Evolutionary conservation across 1,139 yeast genomes (phyloP), one percentile per base, ranked within the genome.

Genomic region (Pichia sp.): DNA sequence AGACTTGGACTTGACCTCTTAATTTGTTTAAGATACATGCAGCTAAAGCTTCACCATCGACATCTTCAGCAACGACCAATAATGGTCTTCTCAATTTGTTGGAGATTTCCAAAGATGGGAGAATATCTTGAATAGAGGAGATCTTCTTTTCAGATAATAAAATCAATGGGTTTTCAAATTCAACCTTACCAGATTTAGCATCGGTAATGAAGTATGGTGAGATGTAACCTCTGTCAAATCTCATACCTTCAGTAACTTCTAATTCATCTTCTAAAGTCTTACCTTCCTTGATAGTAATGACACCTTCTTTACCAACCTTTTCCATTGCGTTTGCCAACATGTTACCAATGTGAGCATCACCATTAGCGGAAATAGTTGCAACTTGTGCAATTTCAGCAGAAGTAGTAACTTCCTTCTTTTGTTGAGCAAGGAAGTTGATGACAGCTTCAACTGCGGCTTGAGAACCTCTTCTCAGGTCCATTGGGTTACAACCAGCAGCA

Each of bases 281-380:
- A 62, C 97, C 97, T 71, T 90, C 97, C 44, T 85, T 82, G 63
- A 92, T 95, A 59, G 98, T 92, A 66, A 92, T 92, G 53, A 92
- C 98, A 77, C 98, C 98, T 71, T 92, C 98, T 72, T 92, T 94
- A 62, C 98, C 98, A 52, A 92, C 98, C 71, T 92, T 92, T 73
- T 90, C 98, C 98, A 92, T 92, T 59, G 98, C 98, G 49, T 85
- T 81, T 49, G 98, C 97, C 64, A 92, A 77, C 59, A 92, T 73
- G 66, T 82, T 76, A 67, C 98, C 98, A 60, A 92, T 90, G 74
- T 92, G 97, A 43, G 75, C 64, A 66, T 92, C 98, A 58, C 98
- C 98, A 67, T 92, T 92, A 55, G 98, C 98, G 49, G 97, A 88
- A 62, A 92, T 92, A 52, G 98, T 92, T 56, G 98, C 98, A 46